These are phyloP conservation scores for Dioszegia crocea DNA, from an alignment of 768 basidiomycete species.

Conservation along the genomic window DNA sequence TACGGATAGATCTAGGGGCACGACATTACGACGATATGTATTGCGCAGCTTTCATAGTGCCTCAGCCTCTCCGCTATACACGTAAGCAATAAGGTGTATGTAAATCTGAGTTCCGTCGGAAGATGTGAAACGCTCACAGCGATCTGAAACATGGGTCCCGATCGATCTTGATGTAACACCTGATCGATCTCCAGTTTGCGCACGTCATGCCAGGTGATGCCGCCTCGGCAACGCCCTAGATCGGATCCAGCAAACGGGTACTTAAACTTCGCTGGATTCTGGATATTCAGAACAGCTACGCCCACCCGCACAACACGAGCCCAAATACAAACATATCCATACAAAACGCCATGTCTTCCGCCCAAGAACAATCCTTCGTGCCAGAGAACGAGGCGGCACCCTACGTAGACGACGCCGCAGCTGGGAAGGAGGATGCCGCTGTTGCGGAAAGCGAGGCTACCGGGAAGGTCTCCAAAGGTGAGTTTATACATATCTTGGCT, in stretches of 20 bases:
- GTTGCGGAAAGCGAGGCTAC: slow-evolving; percentile 40
- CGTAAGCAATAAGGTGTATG: no score
- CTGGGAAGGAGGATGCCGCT: slow-evolving; percentile 29
- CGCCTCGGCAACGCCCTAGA: no score
- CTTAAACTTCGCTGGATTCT: no score
- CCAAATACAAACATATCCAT: slow-evolving; percentile 4
- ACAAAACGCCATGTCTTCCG: slow-evolving; percentile 35
- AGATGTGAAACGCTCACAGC: background rate
- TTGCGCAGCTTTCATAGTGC: no score
- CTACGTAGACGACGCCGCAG: slow-evolving; percentile 28
- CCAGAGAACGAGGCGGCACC: slow-evolving; percentile 6
- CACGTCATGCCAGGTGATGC: no score
- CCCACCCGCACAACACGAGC: no score
- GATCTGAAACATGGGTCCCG: background rate
- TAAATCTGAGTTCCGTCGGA: no score
- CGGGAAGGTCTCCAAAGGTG: slow-evolving; percentile 39
- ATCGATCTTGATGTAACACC: background rate
- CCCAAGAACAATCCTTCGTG: slow-evolving; percentile 20
- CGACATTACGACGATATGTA: no score
- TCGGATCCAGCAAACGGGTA: no score
- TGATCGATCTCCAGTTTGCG: background rate
- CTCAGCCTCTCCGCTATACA: no score
- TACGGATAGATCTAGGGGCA: no score
- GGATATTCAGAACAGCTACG: no score
- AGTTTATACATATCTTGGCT: slow-evolving; percentile 6